Evolutionary conservation across 2,329 filamentous ascomycete genomes (phyloP).

Genomic region (Colletotrichum somersetense): DNA sequence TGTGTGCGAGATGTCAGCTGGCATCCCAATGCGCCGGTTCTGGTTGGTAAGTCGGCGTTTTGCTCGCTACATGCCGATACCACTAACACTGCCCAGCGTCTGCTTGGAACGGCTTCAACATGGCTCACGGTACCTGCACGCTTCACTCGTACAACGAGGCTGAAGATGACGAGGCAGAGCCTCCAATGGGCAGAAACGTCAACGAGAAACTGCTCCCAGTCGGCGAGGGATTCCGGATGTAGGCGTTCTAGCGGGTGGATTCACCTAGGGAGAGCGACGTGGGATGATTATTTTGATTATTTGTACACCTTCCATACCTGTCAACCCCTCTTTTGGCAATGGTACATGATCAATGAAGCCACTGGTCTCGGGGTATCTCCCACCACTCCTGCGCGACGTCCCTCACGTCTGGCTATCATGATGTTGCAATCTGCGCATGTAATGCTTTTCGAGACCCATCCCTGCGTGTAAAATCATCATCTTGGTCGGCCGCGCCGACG

Average conservation of each 20-base stretch:
- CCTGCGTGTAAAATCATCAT: constrained; percentile 33
- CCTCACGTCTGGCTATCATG: constrained; percentile 14
- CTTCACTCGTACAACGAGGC: constrained; percentile 83
- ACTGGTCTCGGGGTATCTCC: constrained; percentile 39
- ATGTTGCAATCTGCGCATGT: constrained; percentile 26
- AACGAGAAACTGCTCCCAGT: constrained; percentile 67
- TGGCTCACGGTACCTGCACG: constrained; percentile 80
- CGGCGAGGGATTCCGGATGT: constrained; percentile 15
- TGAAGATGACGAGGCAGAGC: constrained; percentile 73
- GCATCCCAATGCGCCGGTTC: constrained; percentile 86
- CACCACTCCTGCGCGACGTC: constrained; percentile 16
- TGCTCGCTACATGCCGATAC: background rate
- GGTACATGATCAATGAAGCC: constrained; percentile 40
- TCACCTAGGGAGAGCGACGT: constrained; percentile 5
- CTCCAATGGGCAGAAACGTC: constrained; percentile 69
- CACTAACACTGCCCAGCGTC: constrained; percentile 68
- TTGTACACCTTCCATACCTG: constrained; percentile 38
- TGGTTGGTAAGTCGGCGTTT: constrained; percentile 68
- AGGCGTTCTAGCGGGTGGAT: background rate
- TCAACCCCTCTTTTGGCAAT: constrained; percentile 41
- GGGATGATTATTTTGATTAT: constrained; percentile 40
- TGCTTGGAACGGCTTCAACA: constrained; percentile 83
- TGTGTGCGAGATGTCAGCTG: constrained; percentile 90
- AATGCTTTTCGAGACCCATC: constrained; percentile 31
- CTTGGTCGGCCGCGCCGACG: constrained; percentile 25